These are phyloP conservation scores for Skeletonema potamos DNA, from an alignment of 108 stramenopile species.

Conservation along the genomic window DNA sequence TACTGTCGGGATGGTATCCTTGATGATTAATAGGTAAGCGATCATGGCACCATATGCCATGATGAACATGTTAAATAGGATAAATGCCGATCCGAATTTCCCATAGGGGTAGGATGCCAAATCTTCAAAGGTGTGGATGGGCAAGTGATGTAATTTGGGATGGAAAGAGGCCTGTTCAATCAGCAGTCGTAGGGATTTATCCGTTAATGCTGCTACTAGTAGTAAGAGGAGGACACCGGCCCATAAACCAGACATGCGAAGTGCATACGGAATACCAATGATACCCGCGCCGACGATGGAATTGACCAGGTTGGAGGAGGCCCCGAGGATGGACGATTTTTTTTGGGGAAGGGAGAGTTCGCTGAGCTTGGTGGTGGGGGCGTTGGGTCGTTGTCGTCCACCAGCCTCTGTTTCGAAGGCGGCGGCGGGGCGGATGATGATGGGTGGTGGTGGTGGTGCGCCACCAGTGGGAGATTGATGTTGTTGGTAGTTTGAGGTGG, in stretches of 20 bases:
- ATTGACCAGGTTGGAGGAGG: slow-evolving; percentile 78
- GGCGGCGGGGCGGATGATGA: background rate
- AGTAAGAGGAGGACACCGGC: slow-evolving; percentile 62
- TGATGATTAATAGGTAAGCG: slow-evolving; percentile 81
- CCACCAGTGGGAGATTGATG: background rate
- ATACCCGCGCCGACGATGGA: slow-evolving; percentile 87
- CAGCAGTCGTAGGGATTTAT: slow-evolving; percentile 68
- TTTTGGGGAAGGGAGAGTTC: slow-evolving; percentile 57
- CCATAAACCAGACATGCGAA: slow-evolving; percentile 61
- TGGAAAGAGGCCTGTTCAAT: slow-evolving; percentile 76
- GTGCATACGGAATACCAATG: slow-evolving; percentile 84
- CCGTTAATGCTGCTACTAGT: slow-evolving; percentile 67
- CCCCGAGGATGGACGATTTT: slow-evolving; percentile 63
- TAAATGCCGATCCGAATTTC: slow-evolving; percentile 47
- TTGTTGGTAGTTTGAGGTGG: background rate
- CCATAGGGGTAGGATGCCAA: slow-evolving; percentile 67
- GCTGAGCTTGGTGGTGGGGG: background rate
- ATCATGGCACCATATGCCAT: slow-evolving; percentile 89
- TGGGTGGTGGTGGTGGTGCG: background rate
- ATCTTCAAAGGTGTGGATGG: slow-evolving; percentile 73
- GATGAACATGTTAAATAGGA: slow-evolving; percentile 71
- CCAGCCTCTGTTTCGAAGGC: background rate
- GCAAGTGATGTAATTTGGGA: slow-evolving; percentile 48
- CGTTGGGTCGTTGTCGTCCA: background rate
- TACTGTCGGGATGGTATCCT: slow-evolving; percentile 77